Base-by-base conservation (phyloP, 495 filamentous ascomycete genomes). In the Tuber borchii region DNA sequence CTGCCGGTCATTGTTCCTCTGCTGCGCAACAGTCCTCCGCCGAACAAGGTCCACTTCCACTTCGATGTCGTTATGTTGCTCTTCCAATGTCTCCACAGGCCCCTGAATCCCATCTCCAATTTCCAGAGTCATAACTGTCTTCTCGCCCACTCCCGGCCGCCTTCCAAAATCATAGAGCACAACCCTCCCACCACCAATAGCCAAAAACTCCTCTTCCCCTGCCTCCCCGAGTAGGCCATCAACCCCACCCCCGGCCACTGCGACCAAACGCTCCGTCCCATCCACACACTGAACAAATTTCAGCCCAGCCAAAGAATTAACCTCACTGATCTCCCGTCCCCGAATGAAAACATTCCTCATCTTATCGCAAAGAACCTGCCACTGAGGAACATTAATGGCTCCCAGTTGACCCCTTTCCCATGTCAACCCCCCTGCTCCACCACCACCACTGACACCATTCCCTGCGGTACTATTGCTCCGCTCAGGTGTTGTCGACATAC, bases 181-280 rank as follows among this genome's bases (percentile, higher is more conserved):
- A n/a, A 96, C 85, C 78, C 93, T 87, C 31, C 93, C 93, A 39
- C 93, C 92, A 78, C 94, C 93, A n/a, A 94, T 88, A 74, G 93
- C 87, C 37, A 94, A 89, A 37, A 88, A 90, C 78, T 93, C 92
- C 74, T 92, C 89, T 72, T 93, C 92, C 46, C 89, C 87, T 70
- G 92, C 92, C 71, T 89, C 87, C 6, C 87, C 86, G 19, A 87
- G 85, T 72, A 85, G 83, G 37, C 87, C 85, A 10, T 88, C 88
- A 40, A 91, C 87, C 17, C 93, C 90, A 56, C 93, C 93, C 44
- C 91, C 91, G 19, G 93, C 93, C 73, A 91, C 91, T 65, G 92
- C 88, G 39, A 94, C 86, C 51, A 95, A 85, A 65, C 93, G 87
- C 80, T 92, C 89, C 42, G 84, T 85, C 39, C 83, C 79, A 10